Evolutionary conservation across 306 rosid genomes (phyloP).

Genomic region (Argentina anserina): DNA sequence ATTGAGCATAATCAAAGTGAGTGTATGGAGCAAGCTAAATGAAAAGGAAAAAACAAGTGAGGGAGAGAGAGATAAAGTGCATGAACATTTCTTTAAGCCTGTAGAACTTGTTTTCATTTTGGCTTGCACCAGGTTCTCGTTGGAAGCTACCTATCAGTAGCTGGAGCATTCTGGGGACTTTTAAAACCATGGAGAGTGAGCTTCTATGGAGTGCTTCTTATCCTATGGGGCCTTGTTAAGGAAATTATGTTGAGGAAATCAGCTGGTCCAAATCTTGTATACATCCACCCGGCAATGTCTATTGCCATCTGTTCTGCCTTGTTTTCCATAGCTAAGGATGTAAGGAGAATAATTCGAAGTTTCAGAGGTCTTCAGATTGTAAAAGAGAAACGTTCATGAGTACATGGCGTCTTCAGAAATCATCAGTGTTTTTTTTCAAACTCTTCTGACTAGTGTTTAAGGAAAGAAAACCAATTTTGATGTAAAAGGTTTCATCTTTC

Average conservation of each 20-base stretch:
- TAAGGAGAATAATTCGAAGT: constrained; percentile 57
- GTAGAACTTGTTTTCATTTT: constrained; percentile 19
- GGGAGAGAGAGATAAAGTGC: not conserved
- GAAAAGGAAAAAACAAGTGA: not conserved
- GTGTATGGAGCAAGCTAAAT: not conserved
- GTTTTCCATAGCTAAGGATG: constrained; percentile 70
- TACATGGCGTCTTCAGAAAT: not conserved
- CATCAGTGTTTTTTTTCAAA: constrained; percentile 1
- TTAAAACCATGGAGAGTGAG: constrained; percentile 68
- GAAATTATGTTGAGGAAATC: constrained; percentile 43
- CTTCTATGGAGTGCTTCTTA: constrained; percentile 58
- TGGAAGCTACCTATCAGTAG: constrained; percentile 78
- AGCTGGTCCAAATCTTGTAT: constrained; percentile 18
- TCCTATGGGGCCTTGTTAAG: constrained; percentile 65
- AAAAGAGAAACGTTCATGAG: constrained; percentile 36
- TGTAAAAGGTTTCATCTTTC: not conserved
- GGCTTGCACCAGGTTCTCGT: constrained; percentile 57
- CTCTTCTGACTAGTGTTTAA: not conserved
- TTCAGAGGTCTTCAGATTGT: constrained; percentile 20
- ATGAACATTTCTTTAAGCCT: not conserved
- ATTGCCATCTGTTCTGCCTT: constrained; percentile 57
- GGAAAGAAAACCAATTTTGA: not conserved
- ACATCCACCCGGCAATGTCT: constrained; percentile 55
- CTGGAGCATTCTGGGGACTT: constrained; percentile 65
- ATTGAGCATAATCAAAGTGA: not conserved